phyloP scores from a whole-genome alignment of 1,139 yeast species.

The Sugiyamaella novakii region DNA sequence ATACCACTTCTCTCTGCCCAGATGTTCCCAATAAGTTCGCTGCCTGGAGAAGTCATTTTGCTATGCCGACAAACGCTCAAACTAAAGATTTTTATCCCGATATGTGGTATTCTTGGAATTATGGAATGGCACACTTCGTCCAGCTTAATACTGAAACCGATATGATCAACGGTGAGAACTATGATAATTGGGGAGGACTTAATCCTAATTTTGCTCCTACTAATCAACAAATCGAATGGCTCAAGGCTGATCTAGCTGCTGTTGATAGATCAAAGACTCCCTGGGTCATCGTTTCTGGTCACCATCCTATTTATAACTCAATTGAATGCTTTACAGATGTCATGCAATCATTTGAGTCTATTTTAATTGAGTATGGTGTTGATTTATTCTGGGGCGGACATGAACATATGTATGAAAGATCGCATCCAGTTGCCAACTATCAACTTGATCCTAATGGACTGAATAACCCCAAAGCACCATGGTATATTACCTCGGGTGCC shows the following conservation, averaged over 20 bases:
- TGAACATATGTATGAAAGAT: constrained; percentile 29
- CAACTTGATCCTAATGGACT: constrained; percentile 29
- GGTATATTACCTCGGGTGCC: constrained; percentile 30
- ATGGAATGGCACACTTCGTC: constrained; percentile 35
- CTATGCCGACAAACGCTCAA: constrained; percentile 32
- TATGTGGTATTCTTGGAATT: constrained; percentile 36
- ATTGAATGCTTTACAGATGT: constrained; percentile 25
- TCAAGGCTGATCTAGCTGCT: constrained; percentile 47
- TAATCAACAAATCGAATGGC: constrained; percentile 39
- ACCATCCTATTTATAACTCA: constrained; percentile 39
- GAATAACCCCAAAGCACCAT: constrained; percentile 29
- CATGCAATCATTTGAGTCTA: constrained; percentile 30
- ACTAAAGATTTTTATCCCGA: constrained; percentile 28
- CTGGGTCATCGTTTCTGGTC: constrained; percentile 39
- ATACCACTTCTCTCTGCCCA: constrained; percentile 28
- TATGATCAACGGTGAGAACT: constrained; percentile 29
- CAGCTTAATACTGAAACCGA: constrained; percentile 34
- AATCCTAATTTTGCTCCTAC: constrained; percentile 31
- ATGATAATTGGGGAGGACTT: constrained; percentile 30
- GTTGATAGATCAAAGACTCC: constrained; percentile 34
- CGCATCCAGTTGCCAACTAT: constrained; percentile 25
- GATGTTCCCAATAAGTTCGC: constrained; percentile 36
- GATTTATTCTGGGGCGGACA: constrained; percentile 30
- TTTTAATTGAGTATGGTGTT: constrained; percentile 30
- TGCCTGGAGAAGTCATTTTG: constrained; percentile 31